A percentile compares a stretch with the other conserved stretches of the same genome.
Conservation (phyloP, 805 yeast species). For the Candida cerambycidarum region DNA sequence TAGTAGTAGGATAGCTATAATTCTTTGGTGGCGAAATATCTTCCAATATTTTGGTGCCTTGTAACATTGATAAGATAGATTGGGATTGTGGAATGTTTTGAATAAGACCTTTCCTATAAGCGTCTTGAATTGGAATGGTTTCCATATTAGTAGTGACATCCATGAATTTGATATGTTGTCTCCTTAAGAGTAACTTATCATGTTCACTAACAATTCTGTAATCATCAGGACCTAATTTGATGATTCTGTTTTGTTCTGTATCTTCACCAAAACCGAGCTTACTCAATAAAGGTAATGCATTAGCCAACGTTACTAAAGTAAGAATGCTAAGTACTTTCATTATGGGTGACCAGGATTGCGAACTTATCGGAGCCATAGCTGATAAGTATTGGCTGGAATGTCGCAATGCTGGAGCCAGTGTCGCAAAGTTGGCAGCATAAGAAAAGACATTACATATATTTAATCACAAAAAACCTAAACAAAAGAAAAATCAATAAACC, state of each 20-base stretch:
- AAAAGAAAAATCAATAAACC: no score
- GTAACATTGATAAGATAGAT: constrained; percentile 16
- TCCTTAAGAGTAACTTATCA: constrained; percentile 32
- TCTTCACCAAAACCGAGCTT: neutral
- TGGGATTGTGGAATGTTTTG: neutral
- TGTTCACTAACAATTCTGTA: constrained; percentile 35
- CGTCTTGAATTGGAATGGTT: constrained; percentile 30
- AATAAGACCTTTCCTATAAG: constrained; percentile 25
- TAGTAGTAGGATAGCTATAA: constrained; percentile 54
- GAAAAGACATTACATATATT: no score
- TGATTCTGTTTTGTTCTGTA: constrained; percentile 20
- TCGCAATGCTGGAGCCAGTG: no score
- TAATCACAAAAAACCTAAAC: no score
- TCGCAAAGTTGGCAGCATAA: no score
- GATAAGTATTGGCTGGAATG: no score
- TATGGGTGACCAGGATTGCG: no score
- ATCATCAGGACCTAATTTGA: constrained; percentile 36
- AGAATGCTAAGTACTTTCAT: constrained; percentile 1
- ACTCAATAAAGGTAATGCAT: constrained; percentile 14
- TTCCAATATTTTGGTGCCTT: constrained; percentile 28
- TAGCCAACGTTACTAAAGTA: constrained; percentile 3
- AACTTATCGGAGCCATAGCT: neutral
- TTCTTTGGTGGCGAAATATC: constrained; percentile 18
- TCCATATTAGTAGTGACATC: constrained; percentile 58
- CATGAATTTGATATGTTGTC: constrained; percentile 55